phyloP scores from a whole-genome alignment of 2,329 filamentous ascomycete genomes.

The Microsporum canis region DNA sequence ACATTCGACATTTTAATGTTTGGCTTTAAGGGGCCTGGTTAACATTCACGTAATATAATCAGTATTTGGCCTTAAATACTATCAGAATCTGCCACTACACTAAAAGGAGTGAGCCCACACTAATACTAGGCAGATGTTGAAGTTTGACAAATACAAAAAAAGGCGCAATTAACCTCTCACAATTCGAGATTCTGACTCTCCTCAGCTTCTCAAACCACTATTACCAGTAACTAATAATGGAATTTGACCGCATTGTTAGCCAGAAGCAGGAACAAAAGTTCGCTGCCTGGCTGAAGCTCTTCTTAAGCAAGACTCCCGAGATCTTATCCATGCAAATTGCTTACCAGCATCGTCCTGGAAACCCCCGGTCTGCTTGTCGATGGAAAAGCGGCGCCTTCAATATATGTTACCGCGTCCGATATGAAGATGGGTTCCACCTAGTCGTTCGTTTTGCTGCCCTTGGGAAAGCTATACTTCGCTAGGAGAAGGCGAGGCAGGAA shows the following conservation, averaged over 20 bases:
- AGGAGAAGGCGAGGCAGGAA: constrained; percentile 23
- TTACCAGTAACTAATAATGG: neutral
- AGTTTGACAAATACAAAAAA: no score
- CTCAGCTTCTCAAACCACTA: no score
- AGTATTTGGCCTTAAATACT: no score
- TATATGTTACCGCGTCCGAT: constrained; percentile 23
- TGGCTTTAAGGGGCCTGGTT: no score
- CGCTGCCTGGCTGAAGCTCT: neutral
- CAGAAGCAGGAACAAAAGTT: neutral
- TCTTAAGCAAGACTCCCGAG: neutral
- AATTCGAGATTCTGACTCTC: no score
- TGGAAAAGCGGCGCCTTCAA: constrained; percentile 23
- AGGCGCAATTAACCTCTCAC: no score
- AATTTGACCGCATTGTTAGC: neutral
- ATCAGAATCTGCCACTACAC: no score
- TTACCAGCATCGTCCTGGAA: neutral
- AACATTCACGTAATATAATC: no score
- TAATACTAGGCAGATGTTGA: no score
- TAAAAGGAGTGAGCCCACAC: no score
- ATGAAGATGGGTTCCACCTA: constrained; percentile 12
- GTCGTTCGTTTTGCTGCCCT: constrained; percentile 26
- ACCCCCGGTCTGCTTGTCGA: constrained; percentile 11
- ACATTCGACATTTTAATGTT: no score
- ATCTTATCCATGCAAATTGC: neutral
- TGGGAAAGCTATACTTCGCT: constrained; percentile 19